Percentiles rank a stretch among this genome's conserved stretches.
phyloP scores from a whole-genome alignment of 768 basidiomycete species.

The Amanita muscaria region DNA sequence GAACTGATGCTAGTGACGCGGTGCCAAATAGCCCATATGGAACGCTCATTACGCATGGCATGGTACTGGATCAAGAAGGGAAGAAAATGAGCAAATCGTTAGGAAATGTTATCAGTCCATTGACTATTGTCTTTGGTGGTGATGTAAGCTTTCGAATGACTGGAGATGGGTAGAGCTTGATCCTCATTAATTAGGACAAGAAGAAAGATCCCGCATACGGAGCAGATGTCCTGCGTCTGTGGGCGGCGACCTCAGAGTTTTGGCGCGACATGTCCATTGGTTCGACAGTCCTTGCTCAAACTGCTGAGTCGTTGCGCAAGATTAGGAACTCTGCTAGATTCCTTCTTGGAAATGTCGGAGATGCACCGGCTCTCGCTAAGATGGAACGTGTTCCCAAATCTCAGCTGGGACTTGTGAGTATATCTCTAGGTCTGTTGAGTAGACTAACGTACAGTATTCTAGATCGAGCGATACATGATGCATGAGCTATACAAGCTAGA shows the following conservation, averaged over 20 bases:
- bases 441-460: not conserved
- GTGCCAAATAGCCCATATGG: constrained; percentile 50
- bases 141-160: constrained; percentile 37
- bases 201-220: constrained; percentile 77
- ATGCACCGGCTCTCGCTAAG: constrained; percentile 20
- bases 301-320: constrained; percentile 70
- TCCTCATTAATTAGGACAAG: constrained; percentile 36
- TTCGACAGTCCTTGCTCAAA: constrained; percentile 63
- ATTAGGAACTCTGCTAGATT: constrained; percentile 83
- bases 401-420: constrained; percentile 58
- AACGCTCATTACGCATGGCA: constrained; percentile 88
- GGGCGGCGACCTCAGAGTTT: constrained; percentile 89
- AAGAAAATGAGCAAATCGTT: constrained; percentile 98
- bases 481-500: constrained; percentile 75
- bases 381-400: constrained; percentile 31
- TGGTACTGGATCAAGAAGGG: constrained; percentile 86
- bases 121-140: constrained; percentile 72
- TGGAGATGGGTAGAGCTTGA: no score
- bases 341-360: constrained; percentile 69
- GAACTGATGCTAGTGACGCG: constrained; percentile 28
- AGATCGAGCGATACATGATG: constrained; percentile 86
- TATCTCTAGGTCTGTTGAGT: not conserved
- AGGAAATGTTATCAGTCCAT: constrained; percentile 85
- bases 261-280: constrained; percentile 85
- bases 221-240: constrained; percentile 78